Conservation (phyloP, 352 stramenopile species). For the Pseudoperonospora humuli region DNA sequence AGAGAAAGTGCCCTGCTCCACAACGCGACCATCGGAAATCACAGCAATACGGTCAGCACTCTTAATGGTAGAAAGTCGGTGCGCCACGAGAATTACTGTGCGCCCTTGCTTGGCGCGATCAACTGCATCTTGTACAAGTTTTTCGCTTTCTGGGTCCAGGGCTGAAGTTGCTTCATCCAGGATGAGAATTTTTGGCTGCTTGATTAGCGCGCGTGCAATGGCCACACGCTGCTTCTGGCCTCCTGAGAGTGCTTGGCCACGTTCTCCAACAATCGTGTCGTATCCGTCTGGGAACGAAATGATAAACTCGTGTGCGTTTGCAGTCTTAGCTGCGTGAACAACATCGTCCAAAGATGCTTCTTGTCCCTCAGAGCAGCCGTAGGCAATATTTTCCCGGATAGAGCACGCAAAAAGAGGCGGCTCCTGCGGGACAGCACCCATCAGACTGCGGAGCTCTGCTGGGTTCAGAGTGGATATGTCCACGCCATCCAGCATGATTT, state of each 20-base stretch:
- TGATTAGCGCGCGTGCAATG: conserved; percentile 67
- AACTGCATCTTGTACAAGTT: conserved; percentile 71
- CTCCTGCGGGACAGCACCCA: conserved; percentile 65
- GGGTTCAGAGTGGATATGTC: conserved; percentile 52
- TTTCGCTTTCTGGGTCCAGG: conserved; percentile 70
- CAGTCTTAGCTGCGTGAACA: conserved; percentile 49
- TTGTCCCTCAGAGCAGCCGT: conserved; percentile 41
- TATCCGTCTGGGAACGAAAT: conserved; percentile 67
- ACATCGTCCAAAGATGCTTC: conserved; percentile 49
- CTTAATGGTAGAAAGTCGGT: conserved; percentile 92
- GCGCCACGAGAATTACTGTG: conserved; percentile 96
- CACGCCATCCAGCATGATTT: conserved; percentile 49
- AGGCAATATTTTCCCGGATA: conserved; percentile 73
- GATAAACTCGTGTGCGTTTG: conserved; percentile 78
- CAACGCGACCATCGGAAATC: conserved; percentile 78
- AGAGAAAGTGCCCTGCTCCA: conserved; percentile 76
- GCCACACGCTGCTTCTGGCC: conserved; percentile 78
- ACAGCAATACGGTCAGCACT: conserved; percentile 89
- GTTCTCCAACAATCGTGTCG: conserved; percentile 68
- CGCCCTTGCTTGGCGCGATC: conserved; percentile 71
- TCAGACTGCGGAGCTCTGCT: conserved; percentile 43
- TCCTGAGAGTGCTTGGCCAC: conserved; percentile 60
- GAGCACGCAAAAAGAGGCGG: conserved; percentile 68
- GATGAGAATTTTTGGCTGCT: conserved; percentile 70
- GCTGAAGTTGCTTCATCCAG: conserved; percentile 72